Evolutionary conservation across 2,329 filamentous ascomycete species (phyloP), one percentile per base, ranked within the genome.

Genomic region (Coniochaeta sp.): DNA sequence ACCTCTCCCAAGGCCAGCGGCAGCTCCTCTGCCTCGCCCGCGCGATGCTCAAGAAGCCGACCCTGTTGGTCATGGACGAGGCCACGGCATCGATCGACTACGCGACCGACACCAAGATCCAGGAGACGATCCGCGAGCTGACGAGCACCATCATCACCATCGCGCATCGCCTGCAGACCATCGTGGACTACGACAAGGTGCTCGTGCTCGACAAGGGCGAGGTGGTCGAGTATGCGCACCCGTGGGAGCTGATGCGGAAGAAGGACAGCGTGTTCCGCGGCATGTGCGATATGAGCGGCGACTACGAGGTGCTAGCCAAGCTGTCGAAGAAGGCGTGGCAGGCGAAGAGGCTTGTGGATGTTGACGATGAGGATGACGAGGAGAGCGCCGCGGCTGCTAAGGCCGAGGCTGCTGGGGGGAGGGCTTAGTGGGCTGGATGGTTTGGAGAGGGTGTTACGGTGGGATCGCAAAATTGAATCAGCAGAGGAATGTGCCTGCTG

Each of bases 111-210:
- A 67, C 70, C 30, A 75, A 73, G 2, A 79, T 82, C 51, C 79
- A 82, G 63, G 65, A 89, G 61, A 97, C 94, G 0, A 91, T 99
- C 55, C 86, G 91, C n/a, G 88, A 96, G 67, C 80, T 97, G 60
- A 87, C 85, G 58, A 89, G 91, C 67, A 99, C 94, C 0, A 96
- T 95, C 54, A 89, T 97, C 65, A 97, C 94, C 0, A 97, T 99
- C 63, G 94, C 94, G 1, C 94, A 99, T 70, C 83, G 94, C 16
- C 76, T 99, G 57, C 91, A 96, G 65, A 99, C 94, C 0, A 97
- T 99, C 67, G 91, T 94, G 24, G 94, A 99, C 66, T 99, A 97
- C 64, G 94, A 99, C 72, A 96, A 95, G 74, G 92, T 99, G 13
- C 75, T 99, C n/a, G 91, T 99, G 12, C 76, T 99, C 4, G 94